These are phyloP conservation scores for Aegle marmelos DNA, from an alignment of 345 rosid genomes.

Conservation along the genomic window DNA sequence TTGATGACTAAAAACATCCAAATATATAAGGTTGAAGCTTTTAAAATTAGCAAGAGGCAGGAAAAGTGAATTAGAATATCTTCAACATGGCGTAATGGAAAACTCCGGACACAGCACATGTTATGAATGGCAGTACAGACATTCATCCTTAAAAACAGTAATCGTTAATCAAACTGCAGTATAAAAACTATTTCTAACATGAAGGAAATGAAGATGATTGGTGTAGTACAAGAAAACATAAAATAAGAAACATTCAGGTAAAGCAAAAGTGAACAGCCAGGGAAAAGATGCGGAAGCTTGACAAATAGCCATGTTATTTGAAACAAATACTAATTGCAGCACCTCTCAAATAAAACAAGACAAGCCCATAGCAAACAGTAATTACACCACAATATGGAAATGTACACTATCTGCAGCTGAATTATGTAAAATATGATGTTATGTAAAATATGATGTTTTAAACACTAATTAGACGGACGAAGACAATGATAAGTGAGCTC, in stretches of 20 bases:
- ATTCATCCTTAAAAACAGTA: neutral
- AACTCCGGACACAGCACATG: neutral
- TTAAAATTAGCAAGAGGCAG: too few relatives aligned
- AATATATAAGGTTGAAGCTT: too few relatives aligned
- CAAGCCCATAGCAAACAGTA: neutral
- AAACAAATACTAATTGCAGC: neutral
- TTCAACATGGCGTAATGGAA: too few relatives aligned
- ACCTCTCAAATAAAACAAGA: neutral
- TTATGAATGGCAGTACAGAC: neutral
- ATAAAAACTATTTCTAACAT: neutral
- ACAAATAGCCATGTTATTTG: neutral
- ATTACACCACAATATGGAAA: neutral
- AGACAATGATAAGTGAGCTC: neutral
- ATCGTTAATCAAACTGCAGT: neutral
- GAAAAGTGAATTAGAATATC: too few relatives aligned
- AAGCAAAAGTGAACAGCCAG: neutral
- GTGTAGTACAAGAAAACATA: neutral
- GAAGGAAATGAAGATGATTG: neutral
- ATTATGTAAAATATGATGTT: neutral
- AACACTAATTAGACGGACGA: neutral
- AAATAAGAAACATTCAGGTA: neutral
- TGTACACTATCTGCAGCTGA: neutral
- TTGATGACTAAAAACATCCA: too few relatives aligned
- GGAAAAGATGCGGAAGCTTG: neutral
- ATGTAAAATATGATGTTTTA: neutral